Conservation (phyloP, 495 filamentous ascomycete genomes). For the Podospora didyma region DNA sequence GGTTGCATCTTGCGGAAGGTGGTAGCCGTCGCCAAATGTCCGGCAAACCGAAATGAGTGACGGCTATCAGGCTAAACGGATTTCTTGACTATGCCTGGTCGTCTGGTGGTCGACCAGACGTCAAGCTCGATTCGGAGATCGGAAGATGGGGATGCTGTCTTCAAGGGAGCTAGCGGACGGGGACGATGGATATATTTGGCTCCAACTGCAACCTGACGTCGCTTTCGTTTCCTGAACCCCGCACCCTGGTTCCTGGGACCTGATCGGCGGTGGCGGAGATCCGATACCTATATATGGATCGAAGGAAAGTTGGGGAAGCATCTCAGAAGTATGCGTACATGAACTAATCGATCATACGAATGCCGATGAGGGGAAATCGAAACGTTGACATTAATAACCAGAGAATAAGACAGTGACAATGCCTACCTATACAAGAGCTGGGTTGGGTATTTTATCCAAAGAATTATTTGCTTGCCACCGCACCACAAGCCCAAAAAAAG, state of each 20-base stretch:
- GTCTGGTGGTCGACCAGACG: constrained; percentile 4
- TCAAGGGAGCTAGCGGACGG: constrained; percentile 15
- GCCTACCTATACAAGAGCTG: not conserved
- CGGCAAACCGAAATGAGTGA: constrained; percentile 14
- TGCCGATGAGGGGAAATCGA: too few relatives aligned
- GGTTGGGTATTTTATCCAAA: not conserved
- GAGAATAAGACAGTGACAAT: too few relatives aligned
- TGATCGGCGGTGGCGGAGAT: too few relatives aligned
- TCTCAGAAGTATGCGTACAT: too few relatives aligned
- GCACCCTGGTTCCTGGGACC: constrained; percentile 9
- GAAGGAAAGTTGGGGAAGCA: too few relatives aligned
- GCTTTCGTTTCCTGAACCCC: constrained; percentile 8
- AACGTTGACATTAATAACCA: not conserved
- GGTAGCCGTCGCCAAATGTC: not conserved
- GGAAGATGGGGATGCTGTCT: constrained; percentile 10
- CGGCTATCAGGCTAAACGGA: constrained; percentile 23
- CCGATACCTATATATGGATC: too few relatives aligned
- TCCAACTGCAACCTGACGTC: constrained; percentile 4
- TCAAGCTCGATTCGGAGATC: not conserved
- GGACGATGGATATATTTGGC: constrained; percentile 2
- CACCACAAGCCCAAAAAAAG: not conserved
- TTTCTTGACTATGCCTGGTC: not conserved
- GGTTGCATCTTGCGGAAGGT: constrained; percentile 4
- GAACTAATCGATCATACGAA: too few relatives aligned
- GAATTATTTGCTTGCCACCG: not conserved